Base-by-base conservation (phyloP, 805 yeast genomes). In the Metschnikowia orientalis region DNA sequence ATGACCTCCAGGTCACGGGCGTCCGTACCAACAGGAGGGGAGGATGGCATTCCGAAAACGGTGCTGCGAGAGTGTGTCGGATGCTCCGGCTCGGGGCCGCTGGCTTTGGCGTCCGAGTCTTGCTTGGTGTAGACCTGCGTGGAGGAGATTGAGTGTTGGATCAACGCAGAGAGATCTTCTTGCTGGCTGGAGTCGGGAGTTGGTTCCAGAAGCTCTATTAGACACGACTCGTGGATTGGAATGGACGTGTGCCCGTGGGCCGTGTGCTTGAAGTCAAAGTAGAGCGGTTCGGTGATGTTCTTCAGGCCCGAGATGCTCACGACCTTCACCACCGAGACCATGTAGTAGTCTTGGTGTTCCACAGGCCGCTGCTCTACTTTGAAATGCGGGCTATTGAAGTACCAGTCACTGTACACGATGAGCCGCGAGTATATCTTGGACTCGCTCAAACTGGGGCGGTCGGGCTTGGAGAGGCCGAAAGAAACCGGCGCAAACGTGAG, bases 371-470 rank as follows among this genome's bases (percentile, higher is more conserved):
- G 11, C n/a, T 32, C 34, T 18, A 28, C 22, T 14, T 30, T 28
- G 17, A 38, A 45, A 15, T 32, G 40, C 1, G 48, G 48, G 23
- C 47, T 42, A 6, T 38, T 33, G 28, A 47, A 45, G 34, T 47
- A 54, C 68, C 68, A 63, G 40, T 64, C 69, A 21, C 48, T 50
- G 42, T 54, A 62, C 33, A 65, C 59, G 3, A 61, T 28, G 4
- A 60, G 35, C 18, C 62, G 41, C 4, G 50, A 40, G 4, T 55
- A 44, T 23, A 58, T 33, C 14, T 43, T 43, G 32, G 27, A 29
- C 12, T 44, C 48, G 14, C 38, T 32, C 18, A 42, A 23, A 23
- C 19, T 30, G 12, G 28, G 27, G 25, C 28, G 33, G 12, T 40
- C 44, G 11, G 32, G 15, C 3, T 23, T 6, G 10, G 17, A 4